phyloP scores from a whole-genome alignment of 495 filamentous ascomycete genomes.

The Aspergillus kassunensis region DNA sequence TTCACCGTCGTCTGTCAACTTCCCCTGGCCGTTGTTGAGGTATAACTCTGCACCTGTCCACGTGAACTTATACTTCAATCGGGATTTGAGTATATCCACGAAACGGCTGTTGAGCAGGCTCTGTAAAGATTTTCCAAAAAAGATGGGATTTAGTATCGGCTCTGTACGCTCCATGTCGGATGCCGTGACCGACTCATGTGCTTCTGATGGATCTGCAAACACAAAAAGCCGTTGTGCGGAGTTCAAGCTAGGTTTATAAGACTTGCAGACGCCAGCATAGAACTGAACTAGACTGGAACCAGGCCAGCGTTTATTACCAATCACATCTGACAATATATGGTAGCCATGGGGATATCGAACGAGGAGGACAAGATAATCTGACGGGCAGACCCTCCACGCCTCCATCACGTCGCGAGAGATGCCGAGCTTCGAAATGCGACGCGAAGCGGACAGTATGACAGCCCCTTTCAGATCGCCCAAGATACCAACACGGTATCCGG shows the following conservation, averaged over 20 bases:
- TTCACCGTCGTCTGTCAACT: slow-evolving; percentile 9
- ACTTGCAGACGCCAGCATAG: slow-evolving; percentile 45
- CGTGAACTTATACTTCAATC: slow-evolving; percentile 45
- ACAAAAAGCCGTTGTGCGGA: slow-evolving; percentile 50
- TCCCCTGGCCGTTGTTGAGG: slow-evolving; percentile 45
- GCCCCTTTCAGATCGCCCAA: slow-evolving; percentile 50
- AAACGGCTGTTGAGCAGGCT: slow-evolving; percentile 68
- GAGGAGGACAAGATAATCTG: slow-evolving; percentile 73
- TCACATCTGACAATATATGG: slow-evolving; percentile 46
- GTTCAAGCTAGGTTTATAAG: slow-evolving; percentile 43
- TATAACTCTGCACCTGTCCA: slow-evolving; percentile 72
- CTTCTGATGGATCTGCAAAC: neutral
- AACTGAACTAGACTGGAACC: slow-evolving; percentile 23
- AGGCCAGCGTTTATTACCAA: slow-evolving; percentile 13
- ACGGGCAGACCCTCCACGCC: slow-evolving; percentile 67
- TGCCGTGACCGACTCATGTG: neutral
- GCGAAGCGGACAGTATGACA: slow-evolving; percentile 59
- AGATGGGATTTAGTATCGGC: slow-evolving; percentile 25
- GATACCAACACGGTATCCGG: slow-evolving; percentile 74
- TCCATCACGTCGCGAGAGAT: slow-evolving; percentile 73
- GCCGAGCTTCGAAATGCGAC: slow-evolving; percentile 61
- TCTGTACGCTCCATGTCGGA: neutral
- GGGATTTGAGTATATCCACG: slow-evolving; percentile 56
- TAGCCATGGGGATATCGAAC: slow-evolving; percentile 65
- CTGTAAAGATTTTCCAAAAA: slow-evolving; percentile 71